Base-by-base conservation (phyloP, 2,329 filamentous ascomycete species). In the Trichoderma oligosporum region DNA sequence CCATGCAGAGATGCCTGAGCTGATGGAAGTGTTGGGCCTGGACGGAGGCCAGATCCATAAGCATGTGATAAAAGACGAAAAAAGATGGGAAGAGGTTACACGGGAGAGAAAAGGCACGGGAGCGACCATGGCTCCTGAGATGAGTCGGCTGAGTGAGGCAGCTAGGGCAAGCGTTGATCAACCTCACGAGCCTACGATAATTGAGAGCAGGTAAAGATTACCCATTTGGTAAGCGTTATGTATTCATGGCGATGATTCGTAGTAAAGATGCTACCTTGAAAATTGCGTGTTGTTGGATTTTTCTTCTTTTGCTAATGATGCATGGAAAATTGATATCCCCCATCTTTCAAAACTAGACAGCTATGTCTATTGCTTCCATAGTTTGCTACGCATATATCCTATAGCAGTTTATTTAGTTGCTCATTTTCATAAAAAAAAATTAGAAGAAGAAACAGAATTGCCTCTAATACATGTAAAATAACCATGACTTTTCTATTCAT, bases 1-100 rank as follows among this genome's bases (percentile, higher is more conserved):
- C 63, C 90, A 95, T 67, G 81, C 82, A 1, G 88, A 91, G 74
- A 76, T 92, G 1, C 78, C 79, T 0, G 85, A 86, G 68, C 65
- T 91, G 56, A 82, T 83, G 72, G 76, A 81, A 63, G 70, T 89
- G 11, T 69, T 91, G 44, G 85, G 85, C 0, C 64, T 87, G 4
- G 75, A 80, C 47, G n/a, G n/a, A 76, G 72, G 2, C 9, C 20
- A 9, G 11, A n/a, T 16, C 25, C 39, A 38, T 20, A 45, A 46
- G 20, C 41, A 27, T 3, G 39, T 5, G 1, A n/a, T n/a, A 2
- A 54, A 45, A 12, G 41, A 54, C 24, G 51, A 54, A 9, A 44
- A 44, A 20, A 65, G 72, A 38, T 73, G 72, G 4, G 61, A 71
- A 63, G 62, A 71, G 62, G 78, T 79, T 3, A 59, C 80, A 9